Evolutionary conservation across 2,329 filamentous ascomycete genomes (phyloP).

Genomic region (Ophiostoma pallidulum): DNA sequence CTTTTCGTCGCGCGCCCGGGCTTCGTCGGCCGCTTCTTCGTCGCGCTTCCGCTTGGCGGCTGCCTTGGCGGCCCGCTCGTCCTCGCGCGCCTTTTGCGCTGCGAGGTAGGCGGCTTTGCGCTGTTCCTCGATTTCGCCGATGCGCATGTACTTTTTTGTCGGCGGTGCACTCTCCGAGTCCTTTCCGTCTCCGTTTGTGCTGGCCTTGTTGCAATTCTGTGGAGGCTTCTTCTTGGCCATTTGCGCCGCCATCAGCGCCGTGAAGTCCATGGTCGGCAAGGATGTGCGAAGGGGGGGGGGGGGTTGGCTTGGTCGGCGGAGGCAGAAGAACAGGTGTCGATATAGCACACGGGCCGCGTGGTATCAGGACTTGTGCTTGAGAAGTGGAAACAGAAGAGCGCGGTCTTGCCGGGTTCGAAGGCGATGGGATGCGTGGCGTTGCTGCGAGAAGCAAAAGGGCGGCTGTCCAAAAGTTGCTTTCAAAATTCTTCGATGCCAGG

Average conservation of each 20-base stretch:
- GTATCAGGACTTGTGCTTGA: too few relatives aligned
- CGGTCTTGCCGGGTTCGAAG: too few relatives aligned
- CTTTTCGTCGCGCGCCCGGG: constrained; percentile 69
- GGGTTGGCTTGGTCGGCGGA: too few relatives aligned
- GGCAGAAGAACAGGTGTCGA: too few relatives aligned
- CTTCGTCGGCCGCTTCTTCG: constrained; percentile 68
- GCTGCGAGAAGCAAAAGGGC: too few relatives aligned
- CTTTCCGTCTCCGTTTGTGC: constrained; percentile 14
- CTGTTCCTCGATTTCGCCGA: constrained; percentile 75
- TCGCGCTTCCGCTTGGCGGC: constrained; percentile 81
- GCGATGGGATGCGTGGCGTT: too few relatives aligned
- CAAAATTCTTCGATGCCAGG: too few relatives aligned
- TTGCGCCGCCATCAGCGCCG: constrained; percentile 83
- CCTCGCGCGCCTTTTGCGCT: constrained; percentile 67
- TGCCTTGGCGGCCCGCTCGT: constrained; percentile 58
- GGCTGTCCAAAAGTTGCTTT: too few relatives aligned
- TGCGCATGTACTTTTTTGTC: constrained; percentile 70
- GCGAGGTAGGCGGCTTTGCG: constrained; percentile 70
- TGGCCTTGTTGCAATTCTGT: not conserved
- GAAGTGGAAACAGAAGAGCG: too few relatives aligned
- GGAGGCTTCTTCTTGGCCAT: constrained; percentile 61
- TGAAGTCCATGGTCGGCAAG: constrained; percentile 83
- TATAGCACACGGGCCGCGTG: too few relatives aligned
- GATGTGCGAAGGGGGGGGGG: too few relatives aligned
- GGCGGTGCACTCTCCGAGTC: constrained; percentile 18